Conservation (phyloP, 2,329 filamentous ascomycete genomes). For the Penicillium sp. region DNA sequence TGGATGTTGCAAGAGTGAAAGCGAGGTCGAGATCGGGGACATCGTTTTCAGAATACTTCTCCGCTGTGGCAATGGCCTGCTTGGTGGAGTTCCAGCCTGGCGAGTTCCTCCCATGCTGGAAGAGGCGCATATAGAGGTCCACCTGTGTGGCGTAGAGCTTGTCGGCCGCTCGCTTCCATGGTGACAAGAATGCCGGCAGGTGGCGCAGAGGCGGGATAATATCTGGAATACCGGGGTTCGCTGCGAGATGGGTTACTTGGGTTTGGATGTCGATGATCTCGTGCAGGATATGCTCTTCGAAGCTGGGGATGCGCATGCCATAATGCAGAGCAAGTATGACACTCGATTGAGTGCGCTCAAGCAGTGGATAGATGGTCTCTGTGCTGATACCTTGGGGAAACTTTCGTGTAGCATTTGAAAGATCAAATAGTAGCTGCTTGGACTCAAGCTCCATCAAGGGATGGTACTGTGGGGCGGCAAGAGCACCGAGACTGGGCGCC, state of each 20-base stretch:
- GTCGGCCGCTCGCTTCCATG: conserved; percentile 41
- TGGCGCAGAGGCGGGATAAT: conserved; percentile 45
- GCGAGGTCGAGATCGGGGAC: conserved; percentile 46
- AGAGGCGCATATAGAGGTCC: conserved; percentile 26
- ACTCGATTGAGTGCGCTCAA: conserved; percentile 52
- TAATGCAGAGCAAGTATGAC: conserved; percentile 54
- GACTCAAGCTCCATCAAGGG: conserved; percentile 52
- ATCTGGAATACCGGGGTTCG: conserved; percentile 48
- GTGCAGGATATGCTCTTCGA: conserved; percentile 45
- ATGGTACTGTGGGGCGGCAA: conserved; percentile 47
- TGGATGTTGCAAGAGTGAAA: conserved; percentile 47
- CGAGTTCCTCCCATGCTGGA: conserved; percentile 15
- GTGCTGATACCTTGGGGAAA: conserved; percentile 11
- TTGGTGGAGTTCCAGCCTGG: conserved; percentile 28
- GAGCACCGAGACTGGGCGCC: conserved; percentile 49
- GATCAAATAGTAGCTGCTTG: conserved; percentile 42
- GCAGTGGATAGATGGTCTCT: conserved; percentile 44
- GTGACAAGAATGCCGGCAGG: conserved; percentile 44
- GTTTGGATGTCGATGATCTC: conserved; percentile 48
- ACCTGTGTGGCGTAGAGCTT: conserved; percentile 21
- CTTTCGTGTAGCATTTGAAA: conserved; percentile 29
- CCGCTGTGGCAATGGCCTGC: conserved; percentile 25
- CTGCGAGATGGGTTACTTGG: conserved; percentile 48
- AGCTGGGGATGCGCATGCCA: conserved; percentile 45
- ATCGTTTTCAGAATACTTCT: conserved; percentile 33